Evolutionary conservation across 495 filamentous ascomycete genomes (phyloP).

Genomic region (Poronia punctata): DNA sequence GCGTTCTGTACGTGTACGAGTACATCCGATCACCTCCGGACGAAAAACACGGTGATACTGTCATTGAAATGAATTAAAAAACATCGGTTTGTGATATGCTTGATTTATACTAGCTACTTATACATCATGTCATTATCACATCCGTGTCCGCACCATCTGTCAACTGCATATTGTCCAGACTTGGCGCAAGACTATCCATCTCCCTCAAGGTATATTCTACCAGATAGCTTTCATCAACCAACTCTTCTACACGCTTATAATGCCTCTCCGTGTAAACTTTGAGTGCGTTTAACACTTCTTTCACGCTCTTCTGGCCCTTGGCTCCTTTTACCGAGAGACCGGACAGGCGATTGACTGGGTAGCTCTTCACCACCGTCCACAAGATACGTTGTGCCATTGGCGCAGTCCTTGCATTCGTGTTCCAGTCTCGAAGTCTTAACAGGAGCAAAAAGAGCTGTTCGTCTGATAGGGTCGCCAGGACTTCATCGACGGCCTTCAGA

Average conservation of each 20-base stretch:
- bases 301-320: conserved; percentile 57
- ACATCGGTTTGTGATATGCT: too few relatives aligned
- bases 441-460: conserved; percentile 77
- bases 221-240: conserved; percentile 90
- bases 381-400: conserved; percentile 82
- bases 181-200: conserved; percentile 71
- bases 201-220: conserved; percentile 86
- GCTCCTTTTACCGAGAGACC: conserved; percentile 54
- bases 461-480: conserved; percentile 68
- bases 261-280: conserved; percentile 86
- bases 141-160: conserved; percentile 30
- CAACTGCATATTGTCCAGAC: conserved; percentile 23
- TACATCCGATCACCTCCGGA: too few relatives aligned
- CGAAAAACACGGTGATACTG: not conserved
- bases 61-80: not conserved
- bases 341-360: conserved; percentile 63
- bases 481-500: conserved; percentile 72
- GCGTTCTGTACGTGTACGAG: too few relatives aligned
- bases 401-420: conserved; percentile 86
- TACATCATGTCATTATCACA: conserved; percentile 35
- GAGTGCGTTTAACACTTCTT: conserved; percentile 76
- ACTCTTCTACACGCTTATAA: conserved; percentile 76
- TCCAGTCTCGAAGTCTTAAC: conserved; percentile 83
- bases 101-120: conserved; percentile 5
- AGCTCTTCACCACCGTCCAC: conserved; percentile 65